Percentiles rank a stretch among this genome's conserved stretches.
These are phyloP conservation scores for Botrytis deweyae DNA, from an alignment of 2,329 filamentous ascomycete species.

Conservation along the genomic window DNA sequence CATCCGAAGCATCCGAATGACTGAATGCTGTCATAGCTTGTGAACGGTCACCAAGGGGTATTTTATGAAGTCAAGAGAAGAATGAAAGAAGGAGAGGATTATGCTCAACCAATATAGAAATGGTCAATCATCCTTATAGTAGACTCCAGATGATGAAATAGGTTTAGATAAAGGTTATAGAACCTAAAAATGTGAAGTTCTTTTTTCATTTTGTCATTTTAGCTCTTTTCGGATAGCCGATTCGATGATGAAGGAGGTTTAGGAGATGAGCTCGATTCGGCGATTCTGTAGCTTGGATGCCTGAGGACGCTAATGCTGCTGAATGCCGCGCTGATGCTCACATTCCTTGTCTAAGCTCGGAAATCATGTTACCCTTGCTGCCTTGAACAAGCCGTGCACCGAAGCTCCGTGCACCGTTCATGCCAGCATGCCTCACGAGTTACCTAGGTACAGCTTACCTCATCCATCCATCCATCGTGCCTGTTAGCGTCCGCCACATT, in stretches of 20 bases:
- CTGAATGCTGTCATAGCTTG: not conserved
- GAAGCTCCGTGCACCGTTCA: slow-evolving; percentile 1
- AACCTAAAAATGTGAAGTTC: not conserved
- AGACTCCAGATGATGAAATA: too few relatives aligned
- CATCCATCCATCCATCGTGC: not conserved
- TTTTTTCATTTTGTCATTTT: not conserved
- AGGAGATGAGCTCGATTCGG: not conserved
- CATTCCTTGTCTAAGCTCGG: not conserved
- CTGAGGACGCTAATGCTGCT: not conserved
- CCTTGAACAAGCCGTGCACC: not conserved
- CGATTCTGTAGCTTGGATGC: not conserved
- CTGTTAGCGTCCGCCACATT: slow-evolving; percentile 4
- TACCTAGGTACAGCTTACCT: not conserved
- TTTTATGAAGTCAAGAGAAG: not conserved
- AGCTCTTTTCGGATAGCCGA: slow-evolving; percentile 7
- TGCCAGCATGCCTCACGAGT: not conserved
- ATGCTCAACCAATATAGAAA: not conserved
- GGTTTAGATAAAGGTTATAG: not conserved
- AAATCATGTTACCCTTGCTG: not conserved
- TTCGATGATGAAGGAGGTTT: slow-evolving; percentile 5
- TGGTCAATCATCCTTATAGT: not conserved
- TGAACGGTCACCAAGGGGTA: not conserved
- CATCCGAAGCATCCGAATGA: not conserved
- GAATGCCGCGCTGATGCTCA: not conserved
- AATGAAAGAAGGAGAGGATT: not conserved